Evolutionary conservation across 2,329 filamentous ascomycete species (phyloP), one percentile per base, ranked within the genome.

Genomic region (Apiospora aurea): DNA sequence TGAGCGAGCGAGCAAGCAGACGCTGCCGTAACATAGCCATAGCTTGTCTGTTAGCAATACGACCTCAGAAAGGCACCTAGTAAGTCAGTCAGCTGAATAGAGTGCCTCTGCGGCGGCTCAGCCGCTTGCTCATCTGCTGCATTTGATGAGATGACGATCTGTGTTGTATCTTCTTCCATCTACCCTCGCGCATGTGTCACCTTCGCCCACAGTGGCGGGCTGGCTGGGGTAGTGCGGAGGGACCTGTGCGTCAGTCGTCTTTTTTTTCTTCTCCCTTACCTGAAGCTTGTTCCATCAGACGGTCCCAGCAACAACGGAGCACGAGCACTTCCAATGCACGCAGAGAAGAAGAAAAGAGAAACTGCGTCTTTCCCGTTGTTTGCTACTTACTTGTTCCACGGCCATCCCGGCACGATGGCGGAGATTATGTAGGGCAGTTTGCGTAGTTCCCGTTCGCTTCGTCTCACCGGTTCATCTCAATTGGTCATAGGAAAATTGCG

Each of bases 371-470:
- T 11, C 57, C 57, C 21, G 21, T 41, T n/a, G 57, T 29, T 64
- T 38, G 57, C 57, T 64, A n/a, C 34, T 29, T 10, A n/a, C 57
- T 64, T 64, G 57, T 64, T 29, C 57, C 57, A 64, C 57, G 29
- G 41, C 41, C 57, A 41, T 64, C 24, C 57, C 57, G 57, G 34
- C 8, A 64, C 57, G 57, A 13, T 34, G 57, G 57, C 57, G 57
- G 57, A 64, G 57, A 64, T 64, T 64, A 64, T 64, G 57, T 64
- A 64, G 57, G 57, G 57, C 21, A 34, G 57, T 41, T 64, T 64
- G 57, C 29, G 57, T 41, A 41, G 29, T 64, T 41, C 57, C 57
- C 57, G 57, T 38, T 18, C 57, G 57, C 57, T 38, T 64, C 57
- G 57, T 64, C 57, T 64, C 57, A 64, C 29, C 57, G 57, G 34